Conservation (phyloP, 345 rosid genomes). For the Chamaenerion angustifolium region DNA sequence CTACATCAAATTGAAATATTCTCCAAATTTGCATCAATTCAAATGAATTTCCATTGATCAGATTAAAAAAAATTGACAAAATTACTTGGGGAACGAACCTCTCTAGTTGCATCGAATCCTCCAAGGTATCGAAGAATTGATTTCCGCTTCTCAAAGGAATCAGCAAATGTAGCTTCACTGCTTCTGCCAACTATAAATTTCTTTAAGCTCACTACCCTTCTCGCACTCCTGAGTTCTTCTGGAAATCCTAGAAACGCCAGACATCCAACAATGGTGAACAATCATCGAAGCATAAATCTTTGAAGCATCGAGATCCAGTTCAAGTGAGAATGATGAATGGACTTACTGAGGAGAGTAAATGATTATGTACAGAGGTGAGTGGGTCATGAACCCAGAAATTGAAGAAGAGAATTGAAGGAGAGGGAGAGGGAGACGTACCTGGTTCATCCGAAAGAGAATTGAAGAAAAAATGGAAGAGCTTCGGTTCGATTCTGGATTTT, state of each 20-base stretch:
- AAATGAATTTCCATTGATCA: not conserved
- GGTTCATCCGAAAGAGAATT: too few species aligned
- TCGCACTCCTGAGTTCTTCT: slow-evolving; percentile 62
- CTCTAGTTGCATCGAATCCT: slow-evolving; percentile 58
- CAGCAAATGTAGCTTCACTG: slow-evolving; percentile 71
- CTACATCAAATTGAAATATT: not conserved
- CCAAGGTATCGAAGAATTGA: slow-evolving; percentile 61
- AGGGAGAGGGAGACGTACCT: too few species aligned
- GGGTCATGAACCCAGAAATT: too few species aligned
- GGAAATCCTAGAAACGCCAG: slow-evolving; percentile 39
- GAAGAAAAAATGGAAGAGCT: too few species aligned
- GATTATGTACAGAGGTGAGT: slow-evolving; percentile 21
- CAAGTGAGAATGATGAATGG: not conserved
- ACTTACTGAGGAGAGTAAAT: slow-evolving; percentile 71
- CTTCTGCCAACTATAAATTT: slow-evolving; percentile 69
- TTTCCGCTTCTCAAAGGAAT: slow-evolving; percentile 76
- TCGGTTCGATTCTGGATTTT: too few species aligned
- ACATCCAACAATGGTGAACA: not conserved
- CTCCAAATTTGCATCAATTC: not conserved
- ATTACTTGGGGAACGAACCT: slow-evolving; percentile 32
- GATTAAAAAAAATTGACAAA: not conserved
- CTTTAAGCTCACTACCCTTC: slow-evolving; percentile 56
- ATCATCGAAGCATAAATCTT: not conserved
- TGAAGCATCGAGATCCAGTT: too few species aligned
- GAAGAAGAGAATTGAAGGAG: too few species aligned